phyloP scores from a whole-genome alignment of 352 stramenopile genomes.

The Globisporangium cederbergense region DNA sequence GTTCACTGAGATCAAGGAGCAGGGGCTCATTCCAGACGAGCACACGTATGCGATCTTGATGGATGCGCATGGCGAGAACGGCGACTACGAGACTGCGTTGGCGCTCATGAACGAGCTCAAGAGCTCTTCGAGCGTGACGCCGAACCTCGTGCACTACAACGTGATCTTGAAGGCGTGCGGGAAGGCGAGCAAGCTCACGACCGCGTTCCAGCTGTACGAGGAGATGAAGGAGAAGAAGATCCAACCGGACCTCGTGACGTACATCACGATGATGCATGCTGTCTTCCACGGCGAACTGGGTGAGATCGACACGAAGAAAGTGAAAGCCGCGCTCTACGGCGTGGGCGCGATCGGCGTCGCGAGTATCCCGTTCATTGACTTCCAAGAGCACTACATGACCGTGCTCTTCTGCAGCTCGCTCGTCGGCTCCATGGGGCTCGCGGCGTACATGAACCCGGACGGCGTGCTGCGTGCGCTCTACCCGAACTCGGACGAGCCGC shows the following conservation, averaged over 20 bases:
- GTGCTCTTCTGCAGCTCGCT: slow-evolving; percentile 73
- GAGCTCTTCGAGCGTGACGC: slow-evolving; percentile 19
- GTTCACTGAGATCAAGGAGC: slow-evolving; percentile 54
- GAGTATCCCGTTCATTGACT: slow-evolving; percentile 69
- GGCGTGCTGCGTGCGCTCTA: slow-evolving; percentile 78
- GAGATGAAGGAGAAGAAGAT: slow-evolving; percentile 81
- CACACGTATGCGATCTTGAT: slow-evolving; percentile 79
- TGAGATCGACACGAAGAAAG: slow-evolving; percentile 58
- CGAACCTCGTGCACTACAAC: slow-evolving; percentile 80
- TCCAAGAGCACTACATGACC: slow-evolving; percentile 69
- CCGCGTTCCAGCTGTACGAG: slow-evolving; percentile 80
- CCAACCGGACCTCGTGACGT: slow-evolving; percentile 67
- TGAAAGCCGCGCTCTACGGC: slow-evolving; percentile 59
- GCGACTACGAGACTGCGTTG: slow-evolving; percentile 52
- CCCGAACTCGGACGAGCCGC: slow-evolving; percentile 70
- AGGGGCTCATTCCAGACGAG: slow-evolving; percentile 44
- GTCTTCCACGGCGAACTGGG: slow-evolving; percentile 80
- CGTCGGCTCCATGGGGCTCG: slow-evolving; percentile 76
- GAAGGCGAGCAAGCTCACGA: slow-evolving; percentile 63
- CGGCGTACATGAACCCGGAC: slow-evolving; percentile 83
- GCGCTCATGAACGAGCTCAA: slow-evolving; percentile 58
- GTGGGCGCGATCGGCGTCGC: slow-evolving; percentile 51
- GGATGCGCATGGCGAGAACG: slow-evolving; percentile 55
- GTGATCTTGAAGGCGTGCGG: slow-evolving; percentile 72
- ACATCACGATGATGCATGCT: slow-evolving; percentile 87